Base-by-base conservation (phyloP, 805 yeast genomes). In the Starmera caribaea region DNA sequence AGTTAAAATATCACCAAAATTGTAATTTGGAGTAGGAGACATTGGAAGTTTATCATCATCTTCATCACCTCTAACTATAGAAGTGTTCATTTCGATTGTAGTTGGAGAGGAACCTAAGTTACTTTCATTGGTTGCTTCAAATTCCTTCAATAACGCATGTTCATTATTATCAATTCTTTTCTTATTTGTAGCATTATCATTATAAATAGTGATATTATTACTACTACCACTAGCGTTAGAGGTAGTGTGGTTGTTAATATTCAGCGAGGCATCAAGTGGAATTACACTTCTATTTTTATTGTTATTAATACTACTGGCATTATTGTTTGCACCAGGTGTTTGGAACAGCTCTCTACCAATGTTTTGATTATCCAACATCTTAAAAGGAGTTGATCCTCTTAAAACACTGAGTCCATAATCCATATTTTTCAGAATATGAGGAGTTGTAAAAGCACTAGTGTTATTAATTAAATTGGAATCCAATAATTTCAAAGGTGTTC, bases 1-100 rank as follows among this genome's bases (percentile, higher is more conserved):
- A 5, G 26, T 21, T 9, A 21, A 21, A 9, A 21, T 21, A 21
- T 21, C 26, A 21, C 13, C 24, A 8, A 11, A 16, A 9, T 16
- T 21, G 28, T 32, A 5, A 36, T 26, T 30, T 48, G 58, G 58
- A 1, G 58, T 54, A 8, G 58, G 58, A 5, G 58, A 54, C 3
- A 45, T 42, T 15, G 53, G 55, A 14, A 35, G 32, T 14, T 29
- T 32, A 29, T 32, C 16, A 5, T 33, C 38, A n/a, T 30, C n/a
- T 3, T 37, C 34, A 3, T 49, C 48, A 15, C 16, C 10, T 27
- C 53, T 54, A 2, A 53, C 41, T 11, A 56, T 57, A 4, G 57
- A 53, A 1, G 58, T 53, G 16, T 49, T 49, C 45, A 53, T 49
- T 37, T 51, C 48, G 26, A 54, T 54, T 3, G 58, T 54, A 2